These are phyloP conservation scores for Chaetomium tenue DNA, from an alignment of 495 filamentous ascomycete genomes.

Conservation along the genomic window DNA sequence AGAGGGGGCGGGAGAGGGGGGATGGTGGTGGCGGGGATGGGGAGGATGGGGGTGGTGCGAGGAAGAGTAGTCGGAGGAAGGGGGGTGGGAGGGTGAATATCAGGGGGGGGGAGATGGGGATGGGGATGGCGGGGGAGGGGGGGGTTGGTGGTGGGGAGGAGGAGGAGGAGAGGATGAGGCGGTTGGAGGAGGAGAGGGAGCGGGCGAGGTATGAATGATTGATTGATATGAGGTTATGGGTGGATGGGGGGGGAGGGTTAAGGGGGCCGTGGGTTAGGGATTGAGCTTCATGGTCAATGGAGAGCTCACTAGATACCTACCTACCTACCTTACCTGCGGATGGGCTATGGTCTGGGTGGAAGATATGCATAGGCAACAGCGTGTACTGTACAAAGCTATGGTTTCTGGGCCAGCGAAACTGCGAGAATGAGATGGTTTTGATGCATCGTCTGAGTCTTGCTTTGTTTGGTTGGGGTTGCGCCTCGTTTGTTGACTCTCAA, in stretches of 20 bases:
- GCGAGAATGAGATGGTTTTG: background rate
- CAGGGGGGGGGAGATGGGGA: conserved; percentile 47
- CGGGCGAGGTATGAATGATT: conserved; percentile 41
- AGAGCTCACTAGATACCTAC: too few relatives aligned
- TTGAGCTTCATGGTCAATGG: too few relatives aligned
- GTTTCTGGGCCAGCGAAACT: background rate
- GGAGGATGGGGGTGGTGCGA: conserved; percentile 25
- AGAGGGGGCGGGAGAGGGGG: conserved; percentile 25
- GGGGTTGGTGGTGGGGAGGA: conserved; percentile 34
- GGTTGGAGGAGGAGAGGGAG: conserved; percentile 52
- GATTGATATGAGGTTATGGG: background rate
- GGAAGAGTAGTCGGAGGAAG: conserved; percentile 45
- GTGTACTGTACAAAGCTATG: background rate
- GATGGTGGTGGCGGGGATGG: conserved; percentile 9
- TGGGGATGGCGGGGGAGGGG: conserved; percentile 26
- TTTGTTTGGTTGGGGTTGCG: background rate
- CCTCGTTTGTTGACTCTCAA: background rate
- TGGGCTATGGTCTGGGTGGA: background rate
- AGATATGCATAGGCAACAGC: background rate
- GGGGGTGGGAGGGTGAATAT: conserved; percentile 41
- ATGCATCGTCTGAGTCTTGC: background rate
- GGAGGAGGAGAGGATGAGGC: conserved; percentile 52
- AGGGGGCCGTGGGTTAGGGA: too few relatives aligned
- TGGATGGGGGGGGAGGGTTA: too few relatives aligned
- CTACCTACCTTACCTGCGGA: background rate